Evolutionary conservation across 2,329 filamentous ascomycete species (phyloP).

Genomic region (Epicoccum nigrum): DNA sequence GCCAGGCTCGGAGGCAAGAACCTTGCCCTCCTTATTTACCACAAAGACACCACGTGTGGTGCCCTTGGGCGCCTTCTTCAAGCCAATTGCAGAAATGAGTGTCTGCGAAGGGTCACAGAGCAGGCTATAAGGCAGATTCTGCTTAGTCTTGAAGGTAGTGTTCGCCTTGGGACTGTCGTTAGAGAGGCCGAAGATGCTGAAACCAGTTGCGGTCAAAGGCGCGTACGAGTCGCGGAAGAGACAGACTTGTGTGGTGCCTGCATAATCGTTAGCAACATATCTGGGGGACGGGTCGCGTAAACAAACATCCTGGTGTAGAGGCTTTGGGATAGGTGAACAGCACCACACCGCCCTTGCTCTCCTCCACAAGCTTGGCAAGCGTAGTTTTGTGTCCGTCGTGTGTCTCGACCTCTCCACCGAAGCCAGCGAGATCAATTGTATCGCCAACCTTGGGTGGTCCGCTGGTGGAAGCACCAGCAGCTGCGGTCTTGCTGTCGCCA

Average conservation of each 20-base stretch:
- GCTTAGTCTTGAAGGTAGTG: conserved; percentile 89
- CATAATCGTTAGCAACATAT: conserved; percentile 17
- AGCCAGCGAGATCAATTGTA: conserved; percentile 59
- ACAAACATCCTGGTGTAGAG: conserved; percentile 91
- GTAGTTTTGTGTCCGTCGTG: conserved; percentile 83
- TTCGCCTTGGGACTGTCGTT: conserved; percentile 89
- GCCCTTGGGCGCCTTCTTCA: conserved; percentile 82
- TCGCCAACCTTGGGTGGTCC: conserved; percentile 55
- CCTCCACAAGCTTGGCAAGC: conserved; percentile 78
- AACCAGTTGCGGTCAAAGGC: conserved; percentile 75
- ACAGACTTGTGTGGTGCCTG: conserved; percentile 92
- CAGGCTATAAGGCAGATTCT: conserved; percentile 85
- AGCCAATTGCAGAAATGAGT: conserved; percentile 83
- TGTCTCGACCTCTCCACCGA: conserved; percentile 77
- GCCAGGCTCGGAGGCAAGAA: conserved; percentile 75
- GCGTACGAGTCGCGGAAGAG: conserved; percentile 87
- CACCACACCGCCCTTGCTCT: conserved; percentile 84
- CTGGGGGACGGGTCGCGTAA: not conserved
- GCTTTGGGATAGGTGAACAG: conserved; percentile 96
- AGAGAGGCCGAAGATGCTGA: conserved; percentile 89
- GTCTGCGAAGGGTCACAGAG: conserved; percentile 79
- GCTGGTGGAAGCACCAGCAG: conserved; percentile 9
- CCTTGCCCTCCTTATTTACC: conserved; percentile 79
- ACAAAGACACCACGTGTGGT: conserved; percentile 89
- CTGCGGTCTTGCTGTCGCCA: conserved; percentile 35